phyloP scores from a whole-genome alignment of 2,329 filamentous ascomycete species.

The Clarireedia hainanense region DNA sequence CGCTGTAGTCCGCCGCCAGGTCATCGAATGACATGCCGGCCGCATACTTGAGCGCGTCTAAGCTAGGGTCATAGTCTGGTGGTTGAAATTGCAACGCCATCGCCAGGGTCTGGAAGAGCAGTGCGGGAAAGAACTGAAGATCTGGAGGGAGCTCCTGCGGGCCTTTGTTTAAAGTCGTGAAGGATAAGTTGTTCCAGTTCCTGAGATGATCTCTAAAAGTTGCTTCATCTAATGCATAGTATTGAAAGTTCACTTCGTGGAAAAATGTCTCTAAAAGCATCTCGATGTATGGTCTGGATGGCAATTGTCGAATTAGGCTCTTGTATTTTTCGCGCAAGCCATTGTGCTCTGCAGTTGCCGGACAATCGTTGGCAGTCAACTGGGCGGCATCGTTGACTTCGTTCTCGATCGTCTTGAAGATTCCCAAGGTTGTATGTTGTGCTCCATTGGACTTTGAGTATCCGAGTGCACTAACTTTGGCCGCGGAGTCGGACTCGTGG shows the following conservation, averaged over 20 bases:
- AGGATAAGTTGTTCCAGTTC: slow-evolving; percentile 48
- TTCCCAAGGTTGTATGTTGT: slow-evolving; percentile 46
- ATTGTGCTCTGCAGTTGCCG: slow-evolving; percentile 29
- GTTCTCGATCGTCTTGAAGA: slow-evolving; percentile 47
- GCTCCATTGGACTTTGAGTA: slow-evolving; percentile 41
- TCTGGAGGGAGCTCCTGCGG: slow-evolving; percentile 43
- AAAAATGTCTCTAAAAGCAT: slow-evolving; percentile 48
- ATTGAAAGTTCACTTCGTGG: slow-evolving; percentile 51
- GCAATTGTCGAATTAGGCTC: slow-evolving; percentile 48
- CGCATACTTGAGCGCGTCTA: slow-evolving; percentile 51
- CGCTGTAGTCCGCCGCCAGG: slow-evolving; percentile 52
- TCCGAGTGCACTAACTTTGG: slow-evolving; percentile 36
- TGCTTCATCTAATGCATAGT: slow-evolving; percentile 46
- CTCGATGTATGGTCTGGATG: slow-evolving; percentile 46
- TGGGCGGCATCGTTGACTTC: slow-evolving; percentile 26
- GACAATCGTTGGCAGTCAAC: slow-evolving; percentile 14
- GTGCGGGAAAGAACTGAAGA: slow-evolving; percentile 48
- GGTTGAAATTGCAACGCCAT: slow-evolving; percentile 46
- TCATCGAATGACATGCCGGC: slow-evolving; percentile 53
- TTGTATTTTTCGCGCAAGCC: slow-evolving; percentile 50
- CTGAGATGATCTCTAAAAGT: slow-evolving; percentile 43
- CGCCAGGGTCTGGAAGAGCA: slow-evolving; percentile 52
- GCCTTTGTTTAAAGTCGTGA: slow-evolving; percentile 41
- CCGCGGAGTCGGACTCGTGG: slow-evolving; percentile 20
- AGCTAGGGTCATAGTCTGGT: slow-evolving; percentile 38